A percentile compares a stretch with the other conserved stretches of the same genome.
Evolutionary conservation across 257 asterid species (phyloP).

Genomic region (Solanum sparsipilum): DNA sequence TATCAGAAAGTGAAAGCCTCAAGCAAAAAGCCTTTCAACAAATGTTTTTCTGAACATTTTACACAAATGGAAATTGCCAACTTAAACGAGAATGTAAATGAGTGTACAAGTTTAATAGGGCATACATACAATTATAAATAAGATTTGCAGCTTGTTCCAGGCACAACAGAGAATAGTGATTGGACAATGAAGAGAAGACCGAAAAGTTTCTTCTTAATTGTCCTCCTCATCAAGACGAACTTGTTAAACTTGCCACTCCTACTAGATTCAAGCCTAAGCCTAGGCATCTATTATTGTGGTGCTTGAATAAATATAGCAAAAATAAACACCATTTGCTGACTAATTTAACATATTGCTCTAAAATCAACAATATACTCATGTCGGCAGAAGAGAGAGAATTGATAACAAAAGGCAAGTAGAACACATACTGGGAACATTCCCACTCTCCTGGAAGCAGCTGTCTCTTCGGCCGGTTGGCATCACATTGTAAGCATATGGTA

Average conservation of each 20-base stretch:
- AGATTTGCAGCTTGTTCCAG: background rate
- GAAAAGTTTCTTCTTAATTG: background rate
- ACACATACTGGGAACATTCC: slow-evolving; percentile 89
- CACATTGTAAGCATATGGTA: slow-evolving; percentile 82
- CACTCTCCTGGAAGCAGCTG: slow-evolving; percentile 99
- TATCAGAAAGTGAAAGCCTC: background rate
- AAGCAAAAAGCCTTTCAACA: background rate
- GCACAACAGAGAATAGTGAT: background rate
- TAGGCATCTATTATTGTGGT: background rate
- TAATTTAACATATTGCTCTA: background rate
- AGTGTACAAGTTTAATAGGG: background rate
- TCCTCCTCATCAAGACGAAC: background rate
- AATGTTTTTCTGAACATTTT: background rate
- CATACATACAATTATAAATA: background rate
- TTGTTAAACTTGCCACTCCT: background rate
- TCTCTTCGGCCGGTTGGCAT: slow-evolving; percentile 94
- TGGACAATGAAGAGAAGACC: background rate
- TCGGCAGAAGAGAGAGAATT: background rate
- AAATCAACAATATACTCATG: background rate
- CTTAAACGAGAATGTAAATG: background rate
- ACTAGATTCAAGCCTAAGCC: background rate
- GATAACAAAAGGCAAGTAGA: background rate
- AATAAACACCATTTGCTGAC: background rate
- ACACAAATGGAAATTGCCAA: background rate
- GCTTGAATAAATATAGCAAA: background rate